Evolutionary conservation across 148 eudicot species (phyloP).

Genomic region (Agrostemma githago): DNA sequence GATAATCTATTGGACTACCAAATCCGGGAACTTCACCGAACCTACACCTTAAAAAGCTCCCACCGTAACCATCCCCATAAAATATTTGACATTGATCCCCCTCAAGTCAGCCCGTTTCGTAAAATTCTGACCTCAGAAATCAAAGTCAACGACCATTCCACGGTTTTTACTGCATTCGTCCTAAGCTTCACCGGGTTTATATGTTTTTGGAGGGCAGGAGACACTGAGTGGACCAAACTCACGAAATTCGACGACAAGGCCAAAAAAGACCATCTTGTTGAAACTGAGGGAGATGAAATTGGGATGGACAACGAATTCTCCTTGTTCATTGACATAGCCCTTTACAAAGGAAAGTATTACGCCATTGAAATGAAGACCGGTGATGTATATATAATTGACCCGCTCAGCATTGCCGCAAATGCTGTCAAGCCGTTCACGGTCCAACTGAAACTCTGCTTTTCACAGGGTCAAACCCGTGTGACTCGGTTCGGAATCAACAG

Average conservation of each 20-base stretch:
- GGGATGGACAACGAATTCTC: not conserved
- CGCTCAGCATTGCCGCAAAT: not conserved
- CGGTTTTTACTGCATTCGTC: not conserved
- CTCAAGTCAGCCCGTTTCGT: not conserved
- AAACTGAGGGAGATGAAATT: not conserved
- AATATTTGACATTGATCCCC: not conserved
- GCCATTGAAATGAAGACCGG: not conserved
- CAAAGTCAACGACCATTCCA: not conserved
- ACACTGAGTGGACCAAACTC: not conserved
- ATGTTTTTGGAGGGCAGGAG: not conserved
- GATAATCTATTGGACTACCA: not conserved
- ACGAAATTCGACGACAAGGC: not conserved
- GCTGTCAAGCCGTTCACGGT: not conserved
- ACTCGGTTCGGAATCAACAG: not conserved
- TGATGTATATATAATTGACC: not conserved
- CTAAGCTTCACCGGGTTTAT: not conserved
- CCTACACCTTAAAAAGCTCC: not conserved
- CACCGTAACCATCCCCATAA: not conserved
- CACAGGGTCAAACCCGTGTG: not conserved
- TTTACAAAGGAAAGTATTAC: not conserved
- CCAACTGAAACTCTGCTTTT: not conserved
- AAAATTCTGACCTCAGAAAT: not conserved
- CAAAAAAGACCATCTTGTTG: not conserved
- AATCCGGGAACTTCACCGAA: not conserved
- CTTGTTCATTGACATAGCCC: not conserved